Percentiles rank a stretch among this genome's conserved stretches.
Conservation (phyloP, 2,329 filamentous ascomycete species). For the Beauveria scarabaeidicola region DNA sequence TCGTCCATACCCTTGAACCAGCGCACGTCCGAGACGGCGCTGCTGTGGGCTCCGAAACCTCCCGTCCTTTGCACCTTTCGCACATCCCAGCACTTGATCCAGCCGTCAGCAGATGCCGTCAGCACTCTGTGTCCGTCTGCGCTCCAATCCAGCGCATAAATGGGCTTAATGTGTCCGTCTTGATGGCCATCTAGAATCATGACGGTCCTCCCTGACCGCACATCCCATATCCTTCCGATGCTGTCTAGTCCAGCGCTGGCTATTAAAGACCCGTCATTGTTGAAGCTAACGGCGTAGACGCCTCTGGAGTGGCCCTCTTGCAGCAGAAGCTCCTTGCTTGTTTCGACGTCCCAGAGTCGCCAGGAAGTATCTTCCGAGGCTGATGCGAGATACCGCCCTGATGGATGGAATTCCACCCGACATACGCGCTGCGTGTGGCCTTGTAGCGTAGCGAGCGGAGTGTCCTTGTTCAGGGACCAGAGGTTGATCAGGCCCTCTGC, state of each 20-base stretch:
- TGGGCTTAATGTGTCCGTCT: slow-evolving; percentile 75
- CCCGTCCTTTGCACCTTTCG: slow-evolving; percentile 77
- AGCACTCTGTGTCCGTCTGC: slow-evolving; percentile 85
- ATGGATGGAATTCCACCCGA: slow-evolving; percentile 89
- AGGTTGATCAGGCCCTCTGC: slow-evolving; percentile 81
- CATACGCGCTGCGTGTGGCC: slow-evolving; percentile 86
- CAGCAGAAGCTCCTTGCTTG: slow-evolving; percentile 70
- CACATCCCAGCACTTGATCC: slow-evolving; percentile 97
- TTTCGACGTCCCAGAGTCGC: slow-evolving; percentile 91
- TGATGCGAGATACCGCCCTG: slow-evolving; percentile 79
- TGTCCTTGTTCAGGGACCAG: slow-evolving; percentile 83
- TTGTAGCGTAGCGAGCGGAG: slow-evolving; percentile 69
- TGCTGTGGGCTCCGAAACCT: slow-evolving; percentile 82
- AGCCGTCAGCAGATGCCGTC: slow-evolving; percentile 88
- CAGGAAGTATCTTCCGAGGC: slow-evolving; percentile 95
- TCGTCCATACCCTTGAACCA: slow-evolving; percentile 90
- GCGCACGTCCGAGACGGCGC: slow-evolving; percentile 82
- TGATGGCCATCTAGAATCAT: slow-evolving; percentile 91
- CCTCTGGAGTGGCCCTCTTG: slow-evolving; percentile 94
- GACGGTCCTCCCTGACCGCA: slow-evolving; percentile 83
- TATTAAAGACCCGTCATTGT: slow-evolving; percentile 79
- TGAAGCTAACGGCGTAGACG: slow-evolving; percentile 85
- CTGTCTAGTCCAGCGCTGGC: slow-evolving; percentile 92
- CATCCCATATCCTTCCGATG: slow-evolving; percentile 90
- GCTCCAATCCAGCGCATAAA: slow-evolving; percentile 89